These are phyloP conservation scores for Mortierella sp. DNA, from an alignment of 371 early-diverging fungal genomes.

Conservation along the genomic window DNA sequence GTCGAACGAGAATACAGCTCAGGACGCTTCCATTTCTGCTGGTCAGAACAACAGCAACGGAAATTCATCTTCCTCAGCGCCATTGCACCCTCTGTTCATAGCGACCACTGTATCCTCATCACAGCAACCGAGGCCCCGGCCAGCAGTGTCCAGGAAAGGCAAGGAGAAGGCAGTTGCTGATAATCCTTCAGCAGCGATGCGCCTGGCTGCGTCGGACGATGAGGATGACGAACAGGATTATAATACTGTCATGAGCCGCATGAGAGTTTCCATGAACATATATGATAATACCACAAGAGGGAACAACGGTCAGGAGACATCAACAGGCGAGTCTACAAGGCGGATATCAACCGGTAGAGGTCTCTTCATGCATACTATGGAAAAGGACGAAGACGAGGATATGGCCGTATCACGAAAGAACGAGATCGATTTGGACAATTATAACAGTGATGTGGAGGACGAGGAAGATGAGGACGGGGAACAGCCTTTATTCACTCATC, in stretches of 20 bases:
- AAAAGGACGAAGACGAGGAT: background rate
- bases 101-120: background rate
- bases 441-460: constrained; percentile 34
- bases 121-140: constrained; percentile 6
- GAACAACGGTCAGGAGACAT: too few species aligned
- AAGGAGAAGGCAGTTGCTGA: constrained; percentile 25
- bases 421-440: constrained; percentile 23
- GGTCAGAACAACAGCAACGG: background rate
- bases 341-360: background rate
- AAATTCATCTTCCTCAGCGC: background rate
- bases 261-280: constrained; percentile 37
- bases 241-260: constrained; percentile 21
- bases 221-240: constrained; percentile 33
- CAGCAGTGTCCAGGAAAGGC: constrained; percentile 24
- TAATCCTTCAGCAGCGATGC: constrained; percentile 29
- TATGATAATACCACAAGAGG: background rate
- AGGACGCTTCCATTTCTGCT: too few species aligned
- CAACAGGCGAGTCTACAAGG: background rate
- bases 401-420: constrained; percentile 5
- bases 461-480: constrained; percentile 45
- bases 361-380: background rate
- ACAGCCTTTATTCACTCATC: constrained; percentile 40
- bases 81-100: background rate
- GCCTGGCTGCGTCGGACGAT: constrained; percentile 30
- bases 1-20: too few species aligned